Base-by-base conservation (phyloP, 129 eudicot species). In the Tagetes erecta region DNA sequence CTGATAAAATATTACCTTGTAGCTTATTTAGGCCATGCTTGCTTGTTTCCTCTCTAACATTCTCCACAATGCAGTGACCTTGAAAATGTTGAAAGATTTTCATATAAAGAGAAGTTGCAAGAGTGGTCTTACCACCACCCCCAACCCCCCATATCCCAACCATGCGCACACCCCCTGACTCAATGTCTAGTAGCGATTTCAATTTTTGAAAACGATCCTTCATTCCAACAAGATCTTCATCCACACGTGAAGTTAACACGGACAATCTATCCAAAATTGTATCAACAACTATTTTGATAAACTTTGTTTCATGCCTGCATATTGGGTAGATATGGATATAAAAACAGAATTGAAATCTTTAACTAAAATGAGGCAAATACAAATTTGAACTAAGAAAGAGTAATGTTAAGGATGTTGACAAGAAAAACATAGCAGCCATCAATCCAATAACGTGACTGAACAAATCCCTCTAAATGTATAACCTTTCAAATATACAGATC, bases 111-210 rank as follows among this genome's bases (percentile, higher is more conserved):
- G 7, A 62, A 37, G 4, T 9, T 47, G 13, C 56, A 2, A 50
- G 27, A 50, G 56, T 50, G 3, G 56, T 50, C 27, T 50, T 50
- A 13, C 56, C 56, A 50, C 56, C 4, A 3, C 56, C 56, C 56
- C 56, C 56, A 50, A 11, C 56, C 27, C 56, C 70, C 60, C 66
- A 59, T 42, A 50, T 50, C 27, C 56, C 35, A 67, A 67, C 46
- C 78, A 62, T 59, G 42, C 47, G 46, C 31, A 74, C 66, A 11
- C 50, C 78, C 42, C 12, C 10, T 4, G 35, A 55, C 8, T 11
- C 10, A 20, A 20, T 55, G 5, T 55, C 36, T 4, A 55, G 20
- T 3, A 0, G 33, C 27, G 36, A 14, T 55, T 55, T 5, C 36
- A 14, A 55, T 3, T 55, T 11, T 50, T 10, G 56, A 0, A 55